Base-by-base conservation (phyloP, 1,284 basidiomycete species). In the Ustilago shanxiensis region DNA sequence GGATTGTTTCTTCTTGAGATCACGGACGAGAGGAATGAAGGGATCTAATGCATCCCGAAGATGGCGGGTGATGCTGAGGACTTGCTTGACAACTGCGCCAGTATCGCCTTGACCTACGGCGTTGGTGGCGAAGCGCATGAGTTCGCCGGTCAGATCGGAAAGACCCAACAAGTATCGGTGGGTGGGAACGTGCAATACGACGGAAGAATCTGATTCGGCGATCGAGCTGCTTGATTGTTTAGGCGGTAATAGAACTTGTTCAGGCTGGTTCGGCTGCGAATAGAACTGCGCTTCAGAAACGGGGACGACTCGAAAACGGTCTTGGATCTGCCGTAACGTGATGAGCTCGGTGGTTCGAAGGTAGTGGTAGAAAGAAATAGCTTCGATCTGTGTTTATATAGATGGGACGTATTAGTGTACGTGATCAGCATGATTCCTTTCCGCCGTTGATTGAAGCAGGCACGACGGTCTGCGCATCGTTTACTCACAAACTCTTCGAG, bases 141-240 rank as follows among this genome's bases (percentile, higher is more conserved):
- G 90, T 87, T 98, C 96, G 47, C 96, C 96, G 0, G 95, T 97
- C 35, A 99, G 88, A 86, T 99, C 96, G 1, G 94, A 95, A 31
- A 98, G 88, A 16, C 96, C 96, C 2, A 98, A 90, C 16, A 98
- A 88, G 85, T 98, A 98, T 80, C 98, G 95, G 60, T 92, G 90
- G 28, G 90, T 85, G 2, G 93, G 89, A 24, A 84, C 44, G 24
- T 37, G 58, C 1, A 75, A 55, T 20, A 31, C 57, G 9, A 24
- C 20, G 3, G 50, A 14, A 24, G 28, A 11, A 1, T 39, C 22
- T 26, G 61, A 60, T 3, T 22, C 24, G 11, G 54, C 10, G 16
- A 31, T 10, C 4, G 51, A 20, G 18, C 47, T 28, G 13, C 44
- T 45, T 3, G 52, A 14, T 26, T n/a, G 22, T 20, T 26, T 26